These are phyloP conservation scores for Dactylella cylindrospora DNA, from an alignment of 2,329 filamentous ascomycete genomes.

Conservation along the genomic window DNA sequence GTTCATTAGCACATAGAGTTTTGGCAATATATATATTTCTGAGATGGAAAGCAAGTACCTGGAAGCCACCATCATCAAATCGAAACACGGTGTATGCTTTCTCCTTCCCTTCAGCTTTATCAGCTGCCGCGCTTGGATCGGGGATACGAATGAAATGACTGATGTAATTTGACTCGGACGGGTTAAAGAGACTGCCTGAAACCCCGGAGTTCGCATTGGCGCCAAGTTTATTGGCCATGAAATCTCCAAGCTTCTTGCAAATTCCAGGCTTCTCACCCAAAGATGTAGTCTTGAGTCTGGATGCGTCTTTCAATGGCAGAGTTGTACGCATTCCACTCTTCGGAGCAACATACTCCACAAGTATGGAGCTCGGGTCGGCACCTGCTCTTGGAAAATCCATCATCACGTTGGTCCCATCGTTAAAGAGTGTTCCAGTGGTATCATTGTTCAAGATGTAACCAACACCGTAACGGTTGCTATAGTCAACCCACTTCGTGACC, in stretches of 20 bases:
- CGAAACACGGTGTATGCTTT: slow-evolving; percentile 47
- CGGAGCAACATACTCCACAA: slow-evolving; percentile 33
- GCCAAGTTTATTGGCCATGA: slow-evolving; percentile 59
- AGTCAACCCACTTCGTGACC: slow-evolving; percentile 75
- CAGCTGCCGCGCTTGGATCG: too few relatives aligned
- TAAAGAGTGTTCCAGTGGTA: slow-evolving; percentile 68
- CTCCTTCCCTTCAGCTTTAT: too few relatives aligned
- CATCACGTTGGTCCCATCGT: slow-evolving; percentile 50
- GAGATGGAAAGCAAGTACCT: slow-evolving; percentile 58
- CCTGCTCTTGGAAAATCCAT: slow-evolving; percentile 50
- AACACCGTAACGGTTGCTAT: slow-evolving; percentile 81
- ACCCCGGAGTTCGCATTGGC: slow-evolving; percentile 24
- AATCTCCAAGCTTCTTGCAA: slow-evolving; percentile 74
- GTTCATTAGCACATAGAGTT: too few relatives aligned
- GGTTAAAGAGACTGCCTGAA: slow-evolving; percentile 31
- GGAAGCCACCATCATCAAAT: slow-evolving; percentile 76
- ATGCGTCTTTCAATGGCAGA: slow-evolving; percentile 45
- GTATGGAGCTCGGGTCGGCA: slow-evolving; percentile 13
- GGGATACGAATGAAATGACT: slow-evolving; percentile 46
- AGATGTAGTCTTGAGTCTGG: slow-evolving; percentile 44
- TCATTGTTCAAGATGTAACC: slow-evolving; percentile 82
- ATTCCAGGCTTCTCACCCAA: slow-evolving; percentile 51
- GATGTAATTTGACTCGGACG: slow-evolving; percentile 38
- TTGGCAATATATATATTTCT: not conserved
- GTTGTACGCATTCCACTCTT: slow-evolving; percentile 30